Conservation (phyloP, 1,139 yeast species). For the Hyphopichia fennica region DNA sequence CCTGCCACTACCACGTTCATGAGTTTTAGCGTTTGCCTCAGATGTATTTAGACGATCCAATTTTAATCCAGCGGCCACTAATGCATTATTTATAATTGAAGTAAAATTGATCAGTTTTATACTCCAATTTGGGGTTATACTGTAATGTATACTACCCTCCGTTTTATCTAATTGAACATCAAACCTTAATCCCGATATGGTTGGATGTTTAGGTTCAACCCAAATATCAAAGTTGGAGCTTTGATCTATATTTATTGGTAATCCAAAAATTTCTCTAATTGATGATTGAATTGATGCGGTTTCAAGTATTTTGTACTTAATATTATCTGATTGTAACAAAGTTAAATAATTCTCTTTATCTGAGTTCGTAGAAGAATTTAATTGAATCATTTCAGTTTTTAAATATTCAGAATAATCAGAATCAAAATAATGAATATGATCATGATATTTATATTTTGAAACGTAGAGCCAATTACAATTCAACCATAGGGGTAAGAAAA, state of each 20-base stretch:
- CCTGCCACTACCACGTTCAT: constrained; percentile 24
- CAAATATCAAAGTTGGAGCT: constrained; percentile 22
- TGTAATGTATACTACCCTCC: constrained; percentile 4
- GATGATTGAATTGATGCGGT: constrained; percentile 20
- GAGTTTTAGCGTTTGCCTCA: constrained; percentile 21
- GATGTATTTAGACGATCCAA: constrained; percentile 24
- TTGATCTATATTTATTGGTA: constrained; percentile 24
- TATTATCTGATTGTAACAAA: constrained; percentile 19
- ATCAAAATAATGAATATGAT: constrained; percentile 28
- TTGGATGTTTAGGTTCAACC: constrained; percentile 30
- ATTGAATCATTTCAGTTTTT: constrained; percentile 14
- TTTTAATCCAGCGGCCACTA: constrained; percentile 24
- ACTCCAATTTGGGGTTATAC: constrained; percentile 19
- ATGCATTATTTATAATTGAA: constrained; percentile 18
- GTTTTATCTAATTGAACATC: constrained; percentile 10
- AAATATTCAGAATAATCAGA: constrained; percentile 16
- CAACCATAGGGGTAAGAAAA: constrained; percentile 36
- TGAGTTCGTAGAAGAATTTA: constrained; percentile 4
- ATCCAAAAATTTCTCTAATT: constrained; percentile 26
- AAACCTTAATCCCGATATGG: constrained; percentile 31
- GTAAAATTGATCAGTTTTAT: constrained; percentile 26
- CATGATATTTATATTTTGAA: constrained; percentile 22
- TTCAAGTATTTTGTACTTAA: constrained; percentile 31
- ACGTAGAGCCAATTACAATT: constrained; percentile 24
- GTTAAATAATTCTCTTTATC: constrained; percentile 14